A percentile compares a stretch with the other conserved stretches of the same genome.
phyloP scores from a whole-genome alignment of 495 filamentous ascomycete genomes.

The Cryomyces minteri region DNA sequence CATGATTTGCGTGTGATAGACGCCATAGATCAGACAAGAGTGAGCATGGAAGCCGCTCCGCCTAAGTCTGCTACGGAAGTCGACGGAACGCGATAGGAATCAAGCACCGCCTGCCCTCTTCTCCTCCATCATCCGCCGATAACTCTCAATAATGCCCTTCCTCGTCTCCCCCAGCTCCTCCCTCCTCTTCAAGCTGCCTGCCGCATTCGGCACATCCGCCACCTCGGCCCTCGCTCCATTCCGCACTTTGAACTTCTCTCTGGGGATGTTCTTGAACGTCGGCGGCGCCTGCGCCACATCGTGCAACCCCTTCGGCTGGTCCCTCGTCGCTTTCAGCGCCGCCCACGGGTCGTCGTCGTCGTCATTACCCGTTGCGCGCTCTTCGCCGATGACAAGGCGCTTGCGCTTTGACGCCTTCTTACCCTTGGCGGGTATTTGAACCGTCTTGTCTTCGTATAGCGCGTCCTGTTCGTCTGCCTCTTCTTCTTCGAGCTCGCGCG shows the following conservation, averaged over 20 bases:
- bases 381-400: conserved; percentile 12
- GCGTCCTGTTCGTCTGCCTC: conserved; percentile 36
- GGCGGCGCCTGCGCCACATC: conserved; percentile 76
- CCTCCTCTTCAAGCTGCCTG: conserved; percentile 62
- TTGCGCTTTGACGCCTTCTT: conserved; percentile 23
- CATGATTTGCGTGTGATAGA: background rate
- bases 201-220: conserved; percentile 51
- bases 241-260: conserved; percentile 48
- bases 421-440: conserved; percentile 29
- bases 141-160: conserved; percentile 61
- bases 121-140: conserved; percentile 60
- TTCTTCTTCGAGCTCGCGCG: conserved; percentile 43
- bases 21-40: no score
- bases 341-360: conserved; percentile 69
- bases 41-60: no score
- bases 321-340: conserved; percentile 37
- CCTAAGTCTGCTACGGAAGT: no score
- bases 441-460: conserved; percentile 30
- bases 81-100: conserved; percentile 1
- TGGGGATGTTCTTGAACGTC: conserved; percentile 41
- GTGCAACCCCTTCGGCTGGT: conserved; percentile 37
- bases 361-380: conserved; percentile 10
- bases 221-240: conserved; percentile 54
- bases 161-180: conserved; percentile 67
- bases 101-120: conserved; percentile 24